Conservation (phyloP, 371 early-diverging fungal species). For the Smittium mucronatum region DNA sequence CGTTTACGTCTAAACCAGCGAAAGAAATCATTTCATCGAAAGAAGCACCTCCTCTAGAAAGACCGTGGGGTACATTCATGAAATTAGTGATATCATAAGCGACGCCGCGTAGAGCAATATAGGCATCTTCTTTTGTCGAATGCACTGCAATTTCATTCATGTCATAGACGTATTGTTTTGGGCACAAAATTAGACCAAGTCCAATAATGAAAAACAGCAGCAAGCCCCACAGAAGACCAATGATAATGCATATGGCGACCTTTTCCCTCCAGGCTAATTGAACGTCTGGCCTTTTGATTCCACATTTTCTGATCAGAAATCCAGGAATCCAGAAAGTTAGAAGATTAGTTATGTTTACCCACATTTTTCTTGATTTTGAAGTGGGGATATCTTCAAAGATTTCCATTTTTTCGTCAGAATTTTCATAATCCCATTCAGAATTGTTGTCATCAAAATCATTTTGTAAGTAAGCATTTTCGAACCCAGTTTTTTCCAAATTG, state of each 20-base stretch:
- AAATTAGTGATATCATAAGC: slow-evolving; percentile 65
- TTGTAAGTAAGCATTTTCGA: not conserved
- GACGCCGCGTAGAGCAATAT: slow-evolving; percentile 50
- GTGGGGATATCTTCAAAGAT: slow-evolving; percentile 36
- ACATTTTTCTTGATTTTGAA: slow-evolving; percentile 45
- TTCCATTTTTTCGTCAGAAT: slow-evolving; percentile 10
- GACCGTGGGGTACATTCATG: slow-evolving; percentile 43
- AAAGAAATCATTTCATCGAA: slow-evolving; percentile 37
- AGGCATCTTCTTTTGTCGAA: slow-evolving; percentile 35
- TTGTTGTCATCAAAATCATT: not conserved
- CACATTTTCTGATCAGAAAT: slow-evolving; percentile 40
- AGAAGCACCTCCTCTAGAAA: slow-evolving; percentile 30
- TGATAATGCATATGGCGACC: slow-evolving; percentile 81
- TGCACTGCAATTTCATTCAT: slow-evolving; percentile 24
- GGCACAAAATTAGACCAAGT: slow-evolving; percentile 76
- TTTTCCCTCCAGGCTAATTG: slow-evolving; percentile 97
- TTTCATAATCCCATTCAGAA: not conserved
- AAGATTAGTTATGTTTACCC: slow-evolving; percentile 53
- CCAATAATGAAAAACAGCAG: slow-evolving; percentile 84
- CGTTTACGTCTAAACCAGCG: slow-evolving; percentile 43
- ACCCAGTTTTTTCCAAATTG: not conserved
- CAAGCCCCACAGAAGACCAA: slow-evolving; percentile 58
- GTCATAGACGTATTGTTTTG: slow-evolving; percentile 44
- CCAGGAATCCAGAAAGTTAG: slow-evolving; percentile 70
- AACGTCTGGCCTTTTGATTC: slow-evolving; percentile 73